Evolutionary conservation across 257 asterid species (phyloP).

Genomic region (Paulownia fortunei): DNA sequence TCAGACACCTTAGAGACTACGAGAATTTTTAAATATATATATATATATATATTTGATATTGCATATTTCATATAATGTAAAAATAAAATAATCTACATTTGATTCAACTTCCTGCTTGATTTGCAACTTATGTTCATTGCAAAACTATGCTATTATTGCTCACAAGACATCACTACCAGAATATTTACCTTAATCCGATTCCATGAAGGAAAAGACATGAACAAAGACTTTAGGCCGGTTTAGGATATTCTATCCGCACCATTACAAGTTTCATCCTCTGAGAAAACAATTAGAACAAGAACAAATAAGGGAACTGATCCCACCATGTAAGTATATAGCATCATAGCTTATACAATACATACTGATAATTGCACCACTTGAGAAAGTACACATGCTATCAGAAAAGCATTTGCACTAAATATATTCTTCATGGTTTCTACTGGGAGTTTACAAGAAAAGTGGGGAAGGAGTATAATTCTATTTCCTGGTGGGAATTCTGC

Average conservation of each 20-base stretch:
- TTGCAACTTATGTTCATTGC: neutral
- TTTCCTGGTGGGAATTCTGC: conserved; percentile 35
- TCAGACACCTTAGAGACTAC: neutral
- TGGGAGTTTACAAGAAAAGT: neutral
- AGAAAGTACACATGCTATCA: conserved; percentile 14
- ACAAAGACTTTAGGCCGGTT: conserved; percentile 8
- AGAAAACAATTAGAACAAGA: conserved; percentile 1
- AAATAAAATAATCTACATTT: neutral
- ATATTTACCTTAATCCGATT: conserved; percentile 24
- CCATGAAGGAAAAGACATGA: conserved; percentile 35
- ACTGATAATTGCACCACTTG: neutral
- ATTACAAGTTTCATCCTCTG: neutral
- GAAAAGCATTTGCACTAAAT: conserved; percentile 33
- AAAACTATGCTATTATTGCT: neutral
- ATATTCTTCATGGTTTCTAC: conserved; percentile 23
- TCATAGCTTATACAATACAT: neutral
- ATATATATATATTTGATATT: neutral
- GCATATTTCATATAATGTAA: neutral
- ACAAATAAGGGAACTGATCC: conserved; percentile 5
- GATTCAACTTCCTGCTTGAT: neutral
- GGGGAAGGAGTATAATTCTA: conserved; percentile 26
- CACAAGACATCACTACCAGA: conserved; percentile 17
- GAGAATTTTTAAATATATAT: no score
- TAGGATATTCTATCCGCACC: conserved; percentile 35
- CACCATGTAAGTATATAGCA: neutral